phyloP scores from a whole-genome alignment of 2,329 filamentous ascomycete species.

The Chrysoporthe deuterocubensis region DNA sequence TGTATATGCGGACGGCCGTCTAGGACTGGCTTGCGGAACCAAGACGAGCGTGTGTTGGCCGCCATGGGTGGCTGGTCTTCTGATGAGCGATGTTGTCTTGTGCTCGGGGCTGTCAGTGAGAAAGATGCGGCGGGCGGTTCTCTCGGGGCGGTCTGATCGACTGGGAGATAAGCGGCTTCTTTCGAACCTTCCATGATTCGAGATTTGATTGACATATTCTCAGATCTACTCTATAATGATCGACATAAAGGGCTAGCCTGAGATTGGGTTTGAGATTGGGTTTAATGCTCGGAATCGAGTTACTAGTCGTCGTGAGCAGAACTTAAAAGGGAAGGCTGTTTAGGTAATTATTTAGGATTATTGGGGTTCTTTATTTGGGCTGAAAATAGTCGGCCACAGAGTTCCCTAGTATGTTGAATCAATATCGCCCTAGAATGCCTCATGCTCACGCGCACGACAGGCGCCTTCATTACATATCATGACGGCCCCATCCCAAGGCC shows the following conservation, averaged over 20 bases:
- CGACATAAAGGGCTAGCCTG: background rate
- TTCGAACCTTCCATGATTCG: background rate
- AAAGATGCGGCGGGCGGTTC: background rate
- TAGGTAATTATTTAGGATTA: no score
- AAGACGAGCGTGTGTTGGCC: conserved; percentile 1
- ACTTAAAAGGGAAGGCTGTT: no score
- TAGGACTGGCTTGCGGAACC: conserved; percentile 14
- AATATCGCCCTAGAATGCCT: no score
- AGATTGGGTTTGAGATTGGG: background rate
- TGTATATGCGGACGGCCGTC: background rate
- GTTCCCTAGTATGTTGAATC: no score
- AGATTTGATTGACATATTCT: background rate
- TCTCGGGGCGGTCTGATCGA: background rate
- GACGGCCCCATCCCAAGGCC: background rate
- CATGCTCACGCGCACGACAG: no score
- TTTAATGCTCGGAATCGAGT: no score
- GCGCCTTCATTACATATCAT: background rate
- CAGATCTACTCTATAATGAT: background rate
- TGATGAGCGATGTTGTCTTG: background rate
- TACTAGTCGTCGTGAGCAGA: no score
- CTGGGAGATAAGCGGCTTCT: conserved; percentile 2
- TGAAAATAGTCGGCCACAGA: no score
- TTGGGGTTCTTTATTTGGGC: no score
- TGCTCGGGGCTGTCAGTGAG: background rate
- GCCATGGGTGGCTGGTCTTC: background rate